These are phyloP conservation scores for Cystobasidium ongulense DNA, from an alignment of 768 basidiomycete genomes.

Conservation along the genomic window DNA sequence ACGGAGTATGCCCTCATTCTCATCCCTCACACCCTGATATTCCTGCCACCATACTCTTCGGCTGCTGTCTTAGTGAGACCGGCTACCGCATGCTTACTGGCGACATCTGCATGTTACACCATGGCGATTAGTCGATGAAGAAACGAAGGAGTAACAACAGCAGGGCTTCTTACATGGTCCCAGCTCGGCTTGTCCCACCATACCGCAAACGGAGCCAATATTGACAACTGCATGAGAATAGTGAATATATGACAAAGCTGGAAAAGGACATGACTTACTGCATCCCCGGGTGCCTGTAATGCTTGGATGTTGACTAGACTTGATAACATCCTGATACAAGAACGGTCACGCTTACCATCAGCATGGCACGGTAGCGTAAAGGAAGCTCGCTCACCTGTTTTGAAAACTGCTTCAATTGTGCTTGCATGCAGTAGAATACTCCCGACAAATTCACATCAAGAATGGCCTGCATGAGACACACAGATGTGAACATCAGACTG, in stretches of 20 bases:
- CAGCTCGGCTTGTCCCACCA: conserved; percentile 4
- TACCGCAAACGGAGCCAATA: neutral
- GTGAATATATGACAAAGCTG: neutral
- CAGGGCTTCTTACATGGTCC: conserved; percentile 3
- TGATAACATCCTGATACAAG: neutral
- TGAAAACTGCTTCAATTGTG: neutral
- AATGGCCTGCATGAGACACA: neutral
- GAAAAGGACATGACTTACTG: neutral
- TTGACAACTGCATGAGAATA: neutral
- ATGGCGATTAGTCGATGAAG: no score
- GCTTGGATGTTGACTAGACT: neutral
- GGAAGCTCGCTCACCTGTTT: neutral
- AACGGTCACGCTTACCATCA: neutral
- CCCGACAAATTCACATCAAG: neutral
- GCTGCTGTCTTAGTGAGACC: conserved; percentile 4
- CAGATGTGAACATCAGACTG: no score
- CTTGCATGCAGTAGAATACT: conserved; percentile 6
- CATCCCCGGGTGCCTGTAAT: neutral
- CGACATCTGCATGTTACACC: no score
- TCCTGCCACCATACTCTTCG: neutral
- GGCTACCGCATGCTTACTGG: neutral
- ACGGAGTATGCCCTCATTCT: neutral
- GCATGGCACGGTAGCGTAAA: neutral
- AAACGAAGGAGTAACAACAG: no score
- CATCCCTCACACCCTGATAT: neutral